Percentiles rank a stretch among this genome's conserved stretches.
phyloP scores from a whole-genome alignment of 192 early-diverging fungal genomes.

The Kappamyces sp. region DNA sequence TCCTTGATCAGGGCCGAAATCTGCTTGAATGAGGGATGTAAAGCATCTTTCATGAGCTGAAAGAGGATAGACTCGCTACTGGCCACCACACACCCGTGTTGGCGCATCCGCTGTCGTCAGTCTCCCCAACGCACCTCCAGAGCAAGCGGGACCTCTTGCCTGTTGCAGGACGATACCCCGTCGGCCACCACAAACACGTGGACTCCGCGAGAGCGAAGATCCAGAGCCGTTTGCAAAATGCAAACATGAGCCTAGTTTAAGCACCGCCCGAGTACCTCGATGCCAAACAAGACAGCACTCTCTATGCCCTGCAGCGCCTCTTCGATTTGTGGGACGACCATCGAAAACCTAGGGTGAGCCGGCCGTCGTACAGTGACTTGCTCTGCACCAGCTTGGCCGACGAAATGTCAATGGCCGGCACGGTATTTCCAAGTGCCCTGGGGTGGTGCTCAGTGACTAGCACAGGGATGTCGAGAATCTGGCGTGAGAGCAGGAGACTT shows the following conservation, averaged over 20 bases:
- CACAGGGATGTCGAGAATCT: conserved; percentile 73
- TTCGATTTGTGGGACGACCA: conserved; percentile 34
- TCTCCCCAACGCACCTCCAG: conserved; percentile 49
- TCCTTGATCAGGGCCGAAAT: conserved; percentile 84
- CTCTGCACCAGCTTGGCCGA: conserved; percentile 62
- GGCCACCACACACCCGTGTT: conserved; percentile 33
- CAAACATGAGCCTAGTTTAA: conserved; percentile 79
- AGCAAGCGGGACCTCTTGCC: conserved; percentile 79
- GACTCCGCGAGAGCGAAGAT: conserved; percentile 67
- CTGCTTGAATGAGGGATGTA: conserved; percentile 71
- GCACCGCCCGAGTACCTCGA: conserved; percentile 55
- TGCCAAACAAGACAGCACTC: conserved; percentile 82
- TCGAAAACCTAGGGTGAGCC: conserved; percentile 58
- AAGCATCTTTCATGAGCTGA: conserved; percentile 61
- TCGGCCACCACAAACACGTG: conserved; percentile 89
- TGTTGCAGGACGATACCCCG: conserved; percentile 81
- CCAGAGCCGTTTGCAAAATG: conserved; percentile 89
- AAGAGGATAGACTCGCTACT: conserved; percentile 45
- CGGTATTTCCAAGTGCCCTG: conserved; percentile 57
- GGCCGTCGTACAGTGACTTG: conserved; percentile 72
- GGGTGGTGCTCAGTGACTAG: conserved; percentile 89
- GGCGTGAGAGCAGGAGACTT: conserved; percentile 58
- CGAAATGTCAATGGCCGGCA: conserved; percentile 66
- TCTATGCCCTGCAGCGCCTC: conserved; percentile 38
- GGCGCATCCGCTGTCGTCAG: conserved; percentile 22